A percentile compares a stretch with the other conserved stretches of the same genome.
Conservation (phyloP, 139 green algal species). For the Parachlorella kessleri region DNA sequence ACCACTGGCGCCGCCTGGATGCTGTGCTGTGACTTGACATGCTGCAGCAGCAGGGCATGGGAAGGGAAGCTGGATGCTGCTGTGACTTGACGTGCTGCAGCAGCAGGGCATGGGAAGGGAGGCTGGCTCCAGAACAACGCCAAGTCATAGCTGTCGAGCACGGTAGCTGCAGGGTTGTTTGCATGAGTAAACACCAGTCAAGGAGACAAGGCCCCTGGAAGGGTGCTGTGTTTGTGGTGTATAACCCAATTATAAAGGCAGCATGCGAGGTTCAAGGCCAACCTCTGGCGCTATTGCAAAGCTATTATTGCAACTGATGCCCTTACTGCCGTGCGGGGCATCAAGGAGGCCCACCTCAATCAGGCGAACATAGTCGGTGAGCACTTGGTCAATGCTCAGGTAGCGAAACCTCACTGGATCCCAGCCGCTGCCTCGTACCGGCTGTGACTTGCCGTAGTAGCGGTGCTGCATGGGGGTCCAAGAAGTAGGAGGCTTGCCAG, state of each 20-base stretch:
- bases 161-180: no score
- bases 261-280: no score
- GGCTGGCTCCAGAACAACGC: no score
- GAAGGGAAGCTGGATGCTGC: no score
- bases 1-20: constrained; percentile 56
- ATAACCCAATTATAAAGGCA: no score
- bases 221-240: no score
- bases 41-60: constrained; percentile 48
- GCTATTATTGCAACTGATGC: no score
- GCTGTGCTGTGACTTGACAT: constrained; percentile 46
- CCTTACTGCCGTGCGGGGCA: no score
- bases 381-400: constrained; percentile 81
- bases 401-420: constrained; percentile 36
- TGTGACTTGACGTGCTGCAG: constrained; percentile 52
- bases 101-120: constrained; percentile 40
- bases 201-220: no score
- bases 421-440: constrained; percentile 47
- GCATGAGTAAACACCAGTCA: no score
- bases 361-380: constrained; percentile 74
- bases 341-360: constrained; percentile 10
- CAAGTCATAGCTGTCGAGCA: no score
- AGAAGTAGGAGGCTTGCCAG: neutral
- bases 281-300: no score
- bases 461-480: constrained; percentile 65
- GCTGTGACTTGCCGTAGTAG: constrained; percentile 84